A percentile compares a stretch with the other conserved stretches of the same genome.
phyloP scores from a whole-genome alignment of 495 filamentous ascomycete genomes.

The Penicillium egyptiacum region DNA sequence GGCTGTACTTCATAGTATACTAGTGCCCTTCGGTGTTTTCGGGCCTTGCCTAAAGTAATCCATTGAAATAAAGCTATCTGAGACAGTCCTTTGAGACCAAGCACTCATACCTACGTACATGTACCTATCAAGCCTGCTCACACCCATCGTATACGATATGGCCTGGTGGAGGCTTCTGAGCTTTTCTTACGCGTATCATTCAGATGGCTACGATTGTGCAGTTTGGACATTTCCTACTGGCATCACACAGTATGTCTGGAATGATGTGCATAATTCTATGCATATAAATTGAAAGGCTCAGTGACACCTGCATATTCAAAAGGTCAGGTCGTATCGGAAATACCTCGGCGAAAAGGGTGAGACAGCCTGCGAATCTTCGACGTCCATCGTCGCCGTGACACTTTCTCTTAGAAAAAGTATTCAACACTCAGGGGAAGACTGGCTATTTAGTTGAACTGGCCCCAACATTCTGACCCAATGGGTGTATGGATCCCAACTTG shows the following conservation, averaged over 20 bases:
- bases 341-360: not conserved
- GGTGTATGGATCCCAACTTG: not conserved
- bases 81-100: not conserved
- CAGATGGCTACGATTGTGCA: not conserved
- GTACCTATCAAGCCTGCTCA: not conserved
- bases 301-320: not conserved
- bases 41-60: not conserved
- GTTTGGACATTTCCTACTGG: not conserved
- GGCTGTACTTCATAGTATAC: not conserved
- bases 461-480: not conserved
- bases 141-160: not conserved
- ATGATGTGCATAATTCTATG: not conserved
- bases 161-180: not conserved
- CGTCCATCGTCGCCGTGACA: not conserved
- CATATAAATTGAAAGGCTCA: not conserved
- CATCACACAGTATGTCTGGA: not conserved
- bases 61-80: not conserved
- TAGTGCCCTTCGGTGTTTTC: not conserved
- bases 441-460: not conserved
- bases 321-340: not conserved
- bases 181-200: not conserved
- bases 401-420: not conserved
- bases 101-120: not conserved
- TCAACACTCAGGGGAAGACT: not conserved
- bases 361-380: not conserved